phyloP scores from a whole-genome alignment of 306 rosid species.

The Trifolium repens region DNA sequence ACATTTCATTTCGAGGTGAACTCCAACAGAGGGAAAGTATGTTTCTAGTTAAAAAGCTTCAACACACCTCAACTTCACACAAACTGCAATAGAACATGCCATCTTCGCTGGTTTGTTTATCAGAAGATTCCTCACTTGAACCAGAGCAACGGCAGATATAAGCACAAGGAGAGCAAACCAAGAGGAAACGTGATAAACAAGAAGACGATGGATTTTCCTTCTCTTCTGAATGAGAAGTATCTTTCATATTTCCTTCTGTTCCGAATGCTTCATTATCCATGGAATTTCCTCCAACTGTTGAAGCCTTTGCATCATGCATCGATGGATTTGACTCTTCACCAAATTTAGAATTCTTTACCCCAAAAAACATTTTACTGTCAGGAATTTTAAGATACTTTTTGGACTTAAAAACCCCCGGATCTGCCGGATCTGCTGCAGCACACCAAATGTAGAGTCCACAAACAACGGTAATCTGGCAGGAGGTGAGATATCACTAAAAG shows the following conservation, averaged over 20 bases:
- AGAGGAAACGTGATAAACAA: conserved; percentile 51
- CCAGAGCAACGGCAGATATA: conserved; percentile 59
- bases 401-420: conserved; percentile 89
- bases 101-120: conserved; percentile 76
- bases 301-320: conserved; percentile 60
- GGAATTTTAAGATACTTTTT: conserved; percentile 73
- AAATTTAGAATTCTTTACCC: conserved; percentile 58
- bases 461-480: conserved; percentile 76
- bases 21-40: conserved; percentile 8
- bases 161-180: conserved; percentile 80
- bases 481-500: conserved; percentile 40
- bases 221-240: conserved; percentile 43
- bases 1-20: neutral
- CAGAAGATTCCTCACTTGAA: conserved; percentile 67
- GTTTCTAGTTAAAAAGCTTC: conserved; percentile 31
- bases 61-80: conserved; percentile 97
- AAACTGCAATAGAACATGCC: conserved; percentile 97
- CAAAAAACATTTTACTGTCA: conserved; percentile 53
- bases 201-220: conserved; percentile 47
- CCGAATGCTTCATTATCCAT: conserved; percentile 54
- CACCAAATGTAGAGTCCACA: conserved; percentile 94
- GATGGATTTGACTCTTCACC: conserved; percentile 73
- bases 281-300: conserved; percentile 61
- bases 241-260: conserved; percentile 59
- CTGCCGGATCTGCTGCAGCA: conserved; percentile 95